These are phyloP conservation scores for Cladobotryum protrusum DNA, from an alignment of 2,329 filamentous ascomycete genomes.

Conservation along the genomic window DNA sequence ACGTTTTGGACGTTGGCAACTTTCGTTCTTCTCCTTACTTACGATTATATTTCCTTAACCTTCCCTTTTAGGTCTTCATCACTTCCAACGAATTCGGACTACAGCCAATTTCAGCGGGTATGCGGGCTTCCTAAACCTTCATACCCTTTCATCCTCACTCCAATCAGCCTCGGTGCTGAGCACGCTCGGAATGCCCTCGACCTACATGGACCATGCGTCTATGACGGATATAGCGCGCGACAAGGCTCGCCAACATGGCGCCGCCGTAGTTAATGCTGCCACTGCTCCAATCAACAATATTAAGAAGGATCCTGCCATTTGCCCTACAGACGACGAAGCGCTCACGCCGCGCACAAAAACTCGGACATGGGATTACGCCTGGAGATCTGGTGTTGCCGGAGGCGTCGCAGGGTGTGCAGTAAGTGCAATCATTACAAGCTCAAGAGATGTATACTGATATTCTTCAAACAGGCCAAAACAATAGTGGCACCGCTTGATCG, in stretches of 20 bases:
- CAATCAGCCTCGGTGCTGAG: not conserved
- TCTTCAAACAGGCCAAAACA: slow-evolving; percentile 69
- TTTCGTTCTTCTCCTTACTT: not conserved
- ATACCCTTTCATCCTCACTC: not conserved
- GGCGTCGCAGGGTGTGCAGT: slow-evolving; percentile 89
- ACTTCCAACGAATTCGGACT: not conserved
- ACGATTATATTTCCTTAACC: not conserved
- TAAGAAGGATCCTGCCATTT: slow-evolving; percentile 35
- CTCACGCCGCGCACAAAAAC: slow-evolving; percentile 39
- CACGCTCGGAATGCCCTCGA: slow-evolving; percentile 45
- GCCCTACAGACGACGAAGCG: slow-evolving; percentile 45
- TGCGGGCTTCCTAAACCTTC: slow-evolving; percentile 7
- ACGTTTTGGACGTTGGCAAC: not conserved
- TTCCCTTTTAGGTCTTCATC: too few species aligned
- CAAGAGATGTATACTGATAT: slow-evolving; percentile 9
- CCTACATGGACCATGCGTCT: slow-evolving; percentile 51
- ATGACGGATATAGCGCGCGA: slow-evolving; percentile 46
- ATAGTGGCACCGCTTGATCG: slow-evolving; percentile 92
- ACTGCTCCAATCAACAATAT: slow-evolving; percentile 16
- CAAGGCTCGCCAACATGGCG: slow-evolving; percentile 23
- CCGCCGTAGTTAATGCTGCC: slow-evolving; percentile 14
- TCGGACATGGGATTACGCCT: slow-evolving; percentile 74
- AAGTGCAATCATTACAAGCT: slow-evolving; percentile 33
- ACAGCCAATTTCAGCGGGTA: slow-evolving; percentile 4
- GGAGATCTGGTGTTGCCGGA: slow-evolving; percentile 78